Base-by-base conservation (phyloP, 2,329 filamentous ascomycete species). In the Xylariaceae sp. region DNA sequence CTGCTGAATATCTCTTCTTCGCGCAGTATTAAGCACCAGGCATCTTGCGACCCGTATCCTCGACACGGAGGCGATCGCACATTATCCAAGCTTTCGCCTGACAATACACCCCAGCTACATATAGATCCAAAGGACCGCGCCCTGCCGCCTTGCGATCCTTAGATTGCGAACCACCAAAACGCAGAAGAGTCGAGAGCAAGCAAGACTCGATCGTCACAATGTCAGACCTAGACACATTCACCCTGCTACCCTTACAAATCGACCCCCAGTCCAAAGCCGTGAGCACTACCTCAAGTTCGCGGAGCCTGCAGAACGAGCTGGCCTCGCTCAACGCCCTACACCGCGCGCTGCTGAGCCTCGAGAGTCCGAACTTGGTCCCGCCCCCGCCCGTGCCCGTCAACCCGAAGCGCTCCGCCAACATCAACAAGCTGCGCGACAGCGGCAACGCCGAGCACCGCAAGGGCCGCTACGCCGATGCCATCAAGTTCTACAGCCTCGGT, bases 341-440 rank as follows among this genome's bases (percentile, higher is more conserved):
- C 83, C 85, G 85, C 63, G 73, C 82, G 36, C 83, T 97, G 56
- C 78, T 94, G 64, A 73, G 74, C 50, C 82, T 91, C 63, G 80
- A 84, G 37, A 72, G 77, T 24, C 83, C 87, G 5, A 81, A 83
- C 54, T 80, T 75, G 41, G 78, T 91, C 16, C 93, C 93, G 0
- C 92, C 92, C 4, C 89, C 93, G 0, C 94, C 94, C 0, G 82
- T 96, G 35, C 92, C 92, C 55, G 87, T 97, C 58, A 95, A 96
- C 79, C 92, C 91, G 45, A 96, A 97, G 77, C 91, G 93, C 68
- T 87, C 83, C 61, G 91, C 90, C 29, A 86, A 92, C 70, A 89
- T 99, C 73, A 84, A 81, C 74, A 97, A 97, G 77, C 86, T 97
- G 62, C 90, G 92, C 70, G 94, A 97, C 72, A 83, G 82, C 52